Conservation (phyloP, 805 yeast species). For the Candida adriatica region DNA sequence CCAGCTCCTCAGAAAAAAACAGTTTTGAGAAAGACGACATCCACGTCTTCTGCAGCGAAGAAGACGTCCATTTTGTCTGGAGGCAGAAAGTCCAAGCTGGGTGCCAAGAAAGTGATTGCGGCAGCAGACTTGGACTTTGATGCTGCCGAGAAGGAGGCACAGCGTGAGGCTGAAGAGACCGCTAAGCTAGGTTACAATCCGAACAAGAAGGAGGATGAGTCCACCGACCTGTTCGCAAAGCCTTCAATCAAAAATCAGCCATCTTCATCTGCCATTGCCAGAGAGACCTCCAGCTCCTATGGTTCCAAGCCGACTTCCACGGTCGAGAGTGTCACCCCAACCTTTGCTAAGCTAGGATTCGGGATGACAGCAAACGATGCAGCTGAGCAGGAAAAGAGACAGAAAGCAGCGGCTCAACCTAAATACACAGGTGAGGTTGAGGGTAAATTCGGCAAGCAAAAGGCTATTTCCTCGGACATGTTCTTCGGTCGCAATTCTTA, state of each 20-base stretch:
- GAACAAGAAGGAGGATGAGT: constrained; percentile 16
- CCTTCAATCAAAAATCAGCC: constrained; percentile 12
- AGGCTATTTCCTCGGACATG: constrained; percentile 94
- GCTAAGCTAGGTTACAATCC: constrained; percentile 38
- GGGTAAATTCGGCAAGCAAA: constrained; percentile 77
- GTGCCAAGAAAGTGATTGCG: constrained; percentile 46
- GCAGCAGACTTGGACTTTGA: constrained; percentile 54
- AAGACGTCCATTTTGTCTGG: constrained; percentile 44
- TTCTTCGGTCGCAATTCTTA: constrained; percentile 82
- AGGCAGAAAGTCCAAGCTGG: constrained; percentile 47
- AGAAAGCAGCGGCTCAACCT: constrained; percentile 44
- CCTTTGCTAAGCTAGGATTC: constrained; percentile 79
- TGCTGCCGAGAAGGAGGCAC: constrained; percentile 70
- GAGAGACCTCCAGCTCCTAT: constrained; percentile 3
- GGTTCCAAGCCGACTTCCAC: constrained; percentile 1
- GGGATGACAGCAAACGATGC: constrained; percentile 76
- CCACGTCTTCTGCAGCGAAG: constrained; percentile 25
- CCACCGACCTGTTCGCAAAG: constrained; percentile 9
- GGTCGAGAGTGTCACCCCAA: constrained; percentile 49
- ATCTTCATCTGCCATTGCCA: constrained; percentile 1
- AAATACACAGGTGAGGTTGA: constrained; percentile 71
- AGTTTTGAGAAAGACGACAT: constrained; percentile 23
- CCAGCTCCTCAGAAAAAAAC: constrained; percentile 24
- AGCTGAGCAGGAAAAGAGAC: constrained; percentile 34
- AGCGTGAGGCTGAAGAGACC: constrained; percentile 67